Percentiles rank a stretch among this genome's conserved stretches.
Evolutionary conservation across 345 rosid species (phyloP).

Genomic region (Aethionema arabicum): DNA sequence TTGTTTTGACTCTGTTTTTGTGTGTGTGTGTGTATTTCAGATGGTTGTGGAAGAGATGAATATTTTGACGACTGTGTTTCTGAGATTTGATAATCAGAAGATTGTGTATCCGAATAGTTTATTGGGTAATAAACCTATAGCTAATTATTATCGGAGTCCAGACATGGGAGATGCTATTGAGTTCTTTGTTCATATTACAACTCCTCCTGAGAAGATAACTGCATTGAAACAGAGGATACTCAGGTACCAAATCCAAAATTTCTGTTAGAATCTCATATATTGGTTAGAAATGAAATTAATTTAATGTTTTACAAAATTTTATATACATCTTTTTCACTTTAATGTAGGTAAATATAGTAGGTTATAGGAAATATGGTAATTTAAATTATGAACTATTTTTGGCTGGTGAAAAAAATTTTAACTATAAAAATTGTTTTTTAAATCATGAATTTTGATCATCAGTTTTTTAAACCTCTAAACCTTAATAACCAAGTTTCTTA

Average conservation of each 20-base stretch:
- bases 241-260: constrained; percentile 38
- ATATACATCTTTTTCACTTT: no score
- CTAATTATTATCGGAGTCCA: constrained; percentile 85
- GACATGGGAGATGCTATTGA: constrained; percentile 86
- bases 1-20: background rate
- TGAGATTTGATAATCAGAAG: constrained; percentile 77
- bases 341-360: no score
- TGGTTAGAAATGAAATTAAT: no score
- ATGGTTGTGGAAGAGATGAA: constrained; percentile 97
- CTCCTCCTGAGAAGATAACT: constrained; percentile 70
- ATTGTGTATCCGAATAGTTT: constrained; percentile 62
- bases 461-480: no score
- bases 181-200: constrained; percentile 70
- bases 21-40: constrained; percentile 38
- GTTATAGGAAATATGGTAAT: no score
- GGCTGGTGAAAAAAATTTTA: no score
- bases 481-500: no score
- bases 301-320: no score
- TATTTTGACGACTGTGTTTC: constrained; percentile 81
- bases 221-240: constrained; percentile 61
- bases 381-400: no score
- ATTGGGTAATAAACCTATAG: constrained; percentile 65
- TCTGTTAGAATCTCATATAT: no score
- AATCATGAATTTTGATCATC: no score
- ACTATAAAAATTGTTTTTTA: no score